These are phyloP conservation scores for Drechslerella coelobrocha DNA, from an alignment of 2,329 filamentous ascomycete species.

Conservation along the genomic window DNA sequence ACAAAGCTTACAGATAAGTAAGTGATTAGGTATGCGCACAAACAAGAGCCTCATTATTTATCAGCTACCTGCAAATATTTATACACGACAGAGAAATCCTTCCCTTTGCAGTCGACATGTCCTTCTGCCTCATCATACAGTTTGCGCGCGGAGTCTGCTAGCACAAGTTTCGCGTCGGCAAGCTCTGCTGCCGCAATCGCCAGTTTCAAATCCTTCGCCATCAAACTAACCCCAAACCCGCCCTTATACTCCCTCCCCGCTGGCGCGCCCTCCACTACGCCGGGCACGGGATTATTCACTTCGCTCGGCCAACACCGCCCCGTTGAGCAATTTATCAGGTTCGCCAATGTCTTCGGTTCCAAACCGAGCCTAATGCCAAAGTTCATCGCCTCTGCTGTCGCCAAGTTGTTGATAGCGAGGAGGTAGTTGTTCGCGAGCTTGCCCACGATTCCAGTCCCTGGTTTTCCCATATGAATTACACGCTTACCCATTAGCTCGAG, in stretches of 20 bases:
- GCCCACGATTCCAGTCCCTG: constrained; percentile 83
- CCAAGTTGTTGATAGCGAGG: constrained; percentile 88
- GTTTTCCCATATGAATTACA: constrained; percentile 82
- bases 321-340: constrained; percentile 90
- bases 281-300: constrained; percentile 91
- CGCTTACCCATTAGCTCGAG: constrained; percentile 84
- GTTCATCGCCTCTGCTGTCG: constrained; percentile 71
- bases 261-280: constrained; percentile 57
- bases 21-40: too few relatives aligned
- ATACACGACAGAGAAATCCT: constrained; percentile 84
- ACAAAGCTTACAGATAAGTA: too few relatives aligned
- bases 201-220: constrained; percentile 79
- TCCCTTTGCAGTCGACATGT: constrained; percentile 68
- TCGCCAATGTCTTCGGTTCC: constrained; percentile 71
- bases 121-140: constrained; percentile 73
- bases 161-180: constrained; percentile 69
- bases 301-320: constrained; percentile 97
- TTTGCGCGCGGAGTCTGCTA: constrained; percentile 68
- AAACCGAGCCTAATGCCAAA: constrained; percentile 69
- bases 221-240: constrained; percentile 77
- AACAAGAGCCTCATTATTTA: constrained; percentile 30
- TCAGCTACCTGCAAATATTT: constrained; percentile 70
- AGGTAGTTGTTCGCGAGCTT: constrained; percentile 99
- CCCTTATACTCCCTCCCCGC: constrained; percentile 77
- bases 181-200: constrained; percentile 75